A percentile compares a stretch with the other conserved stretches of the same genome.
phyloP scores from a whole-genome alignment of 768 basidiomycete genomes.

The Rubroboletus satanas region DNA sequence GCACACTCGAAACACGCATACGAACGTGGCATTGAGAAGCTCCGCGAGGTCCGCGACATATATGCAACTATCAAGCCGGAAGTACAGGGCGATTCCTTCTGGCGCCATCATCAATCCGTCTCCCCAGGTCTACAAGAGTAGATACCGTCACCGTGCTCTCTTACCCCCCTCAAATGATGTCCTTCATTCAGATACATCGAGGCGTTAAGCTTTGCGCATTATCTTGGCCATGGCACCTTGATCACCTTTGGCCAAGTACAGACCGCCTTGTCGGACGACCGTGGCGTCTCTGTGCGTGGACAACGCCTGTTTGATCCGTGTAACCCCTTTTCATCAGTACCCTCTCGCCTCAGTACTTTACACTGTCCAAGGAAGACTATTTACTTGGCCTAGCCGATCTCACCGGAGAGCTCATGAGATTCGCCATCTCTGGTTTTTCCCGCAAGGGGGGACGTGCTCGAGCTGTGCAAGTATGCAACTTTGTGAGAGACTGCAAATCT shows the following conservation, averaged over 20 bases:
- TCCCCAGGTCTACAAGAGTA: conserved; percentile 83
- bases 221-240: conserved; percentile 64
- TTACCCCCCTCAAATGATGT: conserved; percentile 13
- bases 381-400: conserved; percentile 90
- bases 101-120: conserved; percentile 71
- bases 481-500: conserved; percentile 72
- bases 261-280: conserved; percentile 52
- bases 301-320: conserved; percentile 1
- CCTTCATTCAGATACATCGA: conserved; percentile 67
- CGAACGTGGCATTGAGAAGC: conserved; percentile 51
- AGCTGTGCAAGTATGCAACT: conserved; percentile 60
- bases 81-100: conserved; percentile 64
- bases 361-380: conserved; percentile 78
- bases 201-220: conserved; percentile 84
- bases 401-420: conserved; percentile 96
- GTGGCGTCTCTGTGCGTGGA: conserved; percentile 60
- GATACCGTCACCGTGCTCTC: conserved; percentile 1
- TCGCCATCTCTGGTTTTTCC: conserved; percentile 80
- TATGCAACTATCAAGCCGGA: conserved; percentile 63
- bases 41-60: conserved; percentile 60
- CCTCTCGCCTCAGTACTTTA: conserved; percentile 58
- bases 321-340: conserved; percentile 1
- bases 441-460: conserved; percentile 60
- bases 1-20: conserved; percentile 44
- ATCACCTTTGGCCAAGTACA: conserved; percentile 71